A percentile compares a stretch with the other conserved stretches of the same genome.
Evolutionary conservation across 2,329 filamentous ascomycete species (phyloP).

Genomic region (Fusarium coicis): DNA sequence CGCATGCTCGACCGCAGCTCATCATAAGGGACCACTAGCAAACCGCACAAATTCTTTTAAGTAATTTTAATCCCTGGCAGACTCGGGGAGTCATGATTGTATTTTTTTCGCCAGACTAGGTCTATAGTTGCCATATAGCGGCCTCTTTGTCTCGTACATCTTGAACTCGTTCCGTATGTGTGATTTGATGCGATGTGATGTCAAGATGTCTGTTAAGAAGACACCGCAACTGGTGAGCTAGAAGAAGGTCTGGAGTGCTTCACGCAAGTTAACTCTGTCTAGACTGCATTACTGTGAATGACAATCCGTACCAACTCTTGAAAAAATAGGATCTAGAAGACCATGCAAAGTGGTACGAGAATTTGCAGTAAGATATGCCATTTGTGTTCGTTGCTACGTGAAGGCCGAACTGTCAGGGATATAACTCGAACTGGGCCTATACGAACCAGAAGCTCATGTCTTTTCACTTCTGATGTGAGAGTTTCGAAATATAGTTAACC

Average conservation of each 20-base stretch:
- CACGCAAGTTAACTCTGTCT: not conserved
- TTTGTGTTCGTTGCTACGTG: not conserved
- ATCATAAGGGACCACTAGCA: constrained; percentile 35
- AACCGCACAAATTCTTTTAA: constrained; percentile 39
- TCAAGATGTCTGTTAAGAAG: not conserved
- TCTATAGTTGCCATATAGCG: constrained; percentile 39
- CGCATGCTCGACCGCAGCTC: not conserved
- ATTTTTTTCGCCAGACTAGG: constrained; percentile 38
- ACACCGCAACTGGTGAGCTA: not conserved
- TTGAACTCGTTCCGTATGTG: not conserved
- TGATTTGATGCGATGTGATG: not conserved
- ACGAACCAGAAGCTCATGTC: not conserved
- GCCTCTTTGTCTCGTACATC: constrained; percentile 22
- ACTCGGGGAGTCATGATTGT: constrained; percentile 35
- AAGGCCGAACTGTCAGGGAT: too few species aligned
- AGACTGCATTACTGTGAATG: not conserved
- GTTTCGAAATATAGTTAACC: not conserved
- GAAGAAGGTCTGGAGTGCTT: not conserved
- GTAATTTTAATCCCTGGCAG: constrained; percentile 40
- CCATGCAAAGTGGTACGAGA: not conserved
- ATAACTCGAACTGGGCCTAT: not conserved
- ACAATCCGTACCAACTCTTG: not conserved
- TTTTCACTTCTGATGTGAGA: not conserved
- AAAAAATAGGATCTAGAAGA: not conserved
- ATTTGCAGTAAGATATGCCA: not conserved